Percentiles rank a stretch among this genome's conserved stretches.
phyloP scores from a whole-genome alignment of 139 green algal species.

The Picochlorum sp. region DNA sequence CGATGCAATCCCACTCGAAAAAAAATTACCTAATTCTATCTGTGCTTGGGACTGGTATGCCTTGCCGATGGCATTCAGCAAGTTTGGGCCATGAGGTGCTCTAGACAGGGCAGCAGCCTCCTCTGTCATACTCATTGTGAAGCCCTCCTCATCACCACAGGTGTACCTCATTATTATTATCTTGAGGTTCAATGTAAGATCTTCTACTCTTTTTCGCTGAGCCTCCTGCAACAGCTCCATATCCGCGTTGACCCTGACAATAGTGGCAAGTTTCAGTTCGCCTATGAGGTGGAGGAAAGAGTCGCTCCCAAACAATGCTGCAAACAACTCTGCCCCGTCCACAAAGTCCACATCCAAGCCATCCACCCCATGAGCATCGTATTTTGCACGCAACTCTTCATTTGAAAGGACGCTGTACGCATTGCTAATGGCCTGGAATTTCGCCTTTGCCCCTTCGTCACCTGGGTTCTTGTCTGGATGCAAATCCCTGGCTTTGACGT shows the following conservation, averaged over 20 bases:
- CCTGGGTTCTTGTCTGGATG: slow-evolving; percentile 88
- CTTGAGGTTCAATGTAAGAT: slow-evolving; percentile 55
- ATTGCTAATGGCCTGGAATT: slow-evolving; percentile 78
- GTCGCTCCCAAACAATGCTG: slow-evolving; percentile 78
- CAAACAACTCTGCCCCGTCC: slow-evolving; percentile 70
- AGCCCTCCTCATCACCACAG: slow-evolving; percentile 45
- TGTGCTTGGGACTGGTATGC: slow-evolving; percentile 74
- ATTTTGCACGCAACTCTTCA: slow-evolving; percentile 57
- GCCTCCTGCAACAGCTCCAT: slow-evolving; percentile 20
- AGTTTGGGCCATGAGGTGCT: slow-evolving; percentile 69
- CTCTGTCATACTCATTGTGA: slow-evolving; percentile 36
- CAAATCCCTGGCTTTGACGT: slow-evolving; percentile 63
- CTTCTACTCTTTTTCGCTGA: slow-evolving; percentile 39
- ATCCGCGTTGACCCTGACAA: slow-evolving; percentile 32
- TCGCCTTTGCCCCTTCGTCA: slow-evolving; percentile 61
- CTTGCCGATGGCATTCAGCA: slow-evolving; percentile 72
- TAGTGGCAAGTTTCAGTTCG: slow-evolving; percentile 68
- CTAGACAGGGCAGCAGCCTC: slow-evolving; percentile 53
- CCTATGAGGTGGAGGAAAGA: slow-evolving; percentile 65
- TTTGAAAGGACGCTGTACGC: slow-evolving; percentile 66
- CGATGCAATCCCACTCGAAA: slow-evolving; percentile 41
- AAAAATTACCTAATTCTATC: slow-evolving; percentile 52
- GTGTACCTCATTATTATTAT: slow-evolving; percentile 56
- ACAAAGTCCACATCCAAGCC: slow-evolving; percentile 76
- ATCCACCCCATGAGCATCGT: slow-evolving; percentile 63